These are phyloP conservation scores for Casuarina cunninghamiana DNA, from an alignment of 306 rosid species.

Conservation along the genomic window DNA sequence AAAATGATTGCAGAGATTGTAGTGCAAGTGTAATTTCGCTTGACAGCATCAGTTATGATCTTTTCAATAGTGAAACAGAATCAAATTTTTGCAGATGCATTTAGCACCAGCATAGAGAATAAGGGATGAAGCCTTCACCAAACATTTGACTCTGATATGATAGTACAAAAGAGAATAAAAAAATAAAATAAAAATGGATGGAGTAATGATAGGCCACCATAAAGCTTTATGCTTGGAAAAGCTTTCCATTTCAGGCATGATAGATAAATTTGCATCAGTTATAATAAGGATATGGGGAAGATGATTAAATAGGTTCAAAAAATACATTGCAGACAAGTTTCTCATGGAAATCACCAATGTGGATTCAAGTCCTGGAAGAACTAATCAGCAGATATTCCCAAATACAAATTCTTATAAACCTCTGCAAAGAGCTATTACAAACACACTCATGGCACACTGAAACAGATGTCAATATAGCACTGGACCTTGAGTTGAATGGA, in stretches of 20 bases:
- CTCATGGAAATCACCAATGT: not conserved
- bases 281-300: not conserved
- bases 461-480: no score
- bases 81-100: not conserved
- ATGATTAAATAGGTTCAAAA: not conserved
- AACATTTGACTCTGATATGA: not conserved
- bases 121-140: not conserved
- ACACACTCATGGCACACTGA: not conserved
- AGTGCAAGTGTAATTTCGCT: not conserved
- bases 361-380: not conserved
- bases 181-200: not conserved
- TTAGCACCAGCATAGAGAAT: slow-evolving; percentile 5
- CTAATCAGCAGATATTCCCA: not conserved
- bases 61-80: not conserved
- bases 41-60: not conserved
- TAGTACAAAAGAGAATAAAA: not conserved
- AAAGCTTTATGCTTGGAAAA: slow-evolving; percentile 7
- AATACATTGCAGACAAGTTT: not conserved
- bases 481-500: no score
- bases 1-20: not conserved
- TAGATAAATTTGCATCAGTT: not conserved
- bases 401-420: not conserved
- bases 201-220: not conserved
- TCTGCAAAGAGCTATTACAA: not conserved
- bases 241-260: not conserved